Conservation (phyloP, 441 rosid genomes). For the Eruca vesicaria region DNA sequence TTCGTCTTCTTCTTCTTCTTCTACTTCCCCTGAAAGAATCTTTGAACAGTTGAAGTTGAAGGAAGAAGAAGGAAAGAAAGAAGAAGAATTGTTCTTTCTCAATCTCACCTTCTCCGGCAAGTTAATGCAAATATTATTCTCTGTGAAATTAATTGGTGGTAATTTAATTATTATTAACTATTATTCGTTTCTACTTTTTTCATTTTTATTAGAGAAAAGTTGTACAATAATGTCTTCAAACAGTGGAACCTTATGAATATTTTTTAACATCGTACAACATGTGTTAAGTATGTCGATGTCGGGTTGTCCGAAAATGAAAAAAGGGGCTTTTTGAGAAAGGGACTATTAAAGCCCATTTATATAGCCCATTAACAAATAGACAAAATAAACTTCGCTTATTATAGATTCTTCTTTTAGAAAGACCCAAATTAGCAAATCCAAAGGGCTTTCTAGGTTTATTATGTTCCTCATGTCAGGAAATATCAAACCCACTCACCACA, state of each 20-base stretch:
- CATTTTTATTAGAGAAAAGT: not conserved
- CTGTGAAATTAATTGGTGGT: not conserved
- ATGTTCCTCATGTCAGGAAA: not conserved
- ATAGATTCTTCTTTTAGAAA: not conserved
- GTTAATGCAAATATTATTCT: conserved; percentile 8
- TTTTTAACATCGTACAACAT: not conserved
- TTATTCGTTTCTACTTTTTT: not conserved
- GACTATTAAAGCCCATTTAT: not conserved
- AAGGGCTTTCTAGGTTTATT: not conserved
- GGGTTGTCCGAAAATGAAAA: not conserved
- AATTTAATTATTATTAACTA: not conserved
- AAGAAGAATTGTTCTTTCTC: not conserved
- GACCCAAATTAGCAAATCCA: not conserved
- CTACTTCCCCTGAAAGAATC: not conserved
- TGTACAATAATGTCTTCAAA: not conserved
- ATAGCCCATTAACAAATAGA: not conserved
- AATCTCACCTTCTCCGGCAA: conserved; percentile 28
- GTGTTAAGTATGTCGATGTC: not conserved
- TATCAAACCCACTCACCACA: not conserved
- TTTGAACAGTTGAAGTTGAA: conserved; percentile 11
- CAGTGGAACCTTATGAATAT: not conserved
- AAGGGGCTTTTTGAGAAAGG: not conserved
- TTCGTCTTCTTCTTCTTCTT: conserved; percentile 15
- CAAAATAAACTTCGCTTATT: not conserved
- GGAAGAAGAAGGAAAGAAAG: conserved; percentile 2